Evolutionary conservation across 2,329 filamentous ascomycete species (phyloP), one percentile per base, ranked within the genome.

Genomic region (Colletotrichum kahawae): DNA sequence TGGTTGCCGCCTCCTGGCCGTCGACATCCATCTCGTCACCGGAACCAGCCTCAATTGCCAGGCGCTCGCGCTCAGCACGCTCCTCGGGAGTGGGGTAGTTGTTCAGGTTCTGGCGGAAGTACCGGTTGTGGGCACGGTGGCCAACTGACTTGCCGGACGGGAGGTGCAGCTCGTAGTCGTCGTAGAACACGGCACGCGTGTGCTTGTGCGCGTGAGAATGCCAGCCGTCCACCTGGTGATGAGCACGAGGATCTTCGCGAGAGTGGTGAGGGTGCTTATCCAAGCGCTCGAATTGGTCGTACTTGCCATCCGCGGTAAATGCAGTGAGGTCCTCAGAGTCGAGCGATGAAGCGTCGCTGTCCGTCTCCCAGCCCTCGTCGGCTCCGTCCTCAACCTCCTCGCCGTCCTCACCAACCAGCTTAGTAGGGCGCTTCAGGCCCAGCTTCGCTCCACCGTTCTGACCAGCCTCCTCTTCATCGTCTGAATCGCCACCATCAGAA

Each of bases 311-410:
- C 36, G 95, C 93, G 3, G 94, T 94, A 9, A 97, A 92, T 10
- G 94, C 92, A 7, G 92, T 94, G 56, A 97, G 91, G 79, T 98
- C 95, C 70, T 94, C 94, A 1, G 95, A 97, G 78, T 96, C 95
- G 43, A 97, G 89, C 13, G 95, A 97, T 2, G 96, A 98, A n/a
- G 91, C 93, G 12, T 94, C 95, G 78, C 93, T 95, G 82, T 98
- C 97, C 1, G 96, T 98, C 85, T 99, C 97, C 96, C 97, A 98
- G 59, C 95, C 95, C 57, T 96, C 95, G 7, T 93, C 92, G 14
- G 90, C 87, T 67, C 87, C 86, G 59, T 90, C 90, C n/a, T 91
- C 87, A 10, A 86, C 82, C 38, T 84, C 84, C 69, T 85, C 87
- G 14, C 87, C 89, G 71, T 91, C 83, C 60, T 87, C 85, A 60